Evolutionary conservation across 2,329 filamentous ascomycete genomes (phyloP).

Genomic region (Fusarium sp.): DNA sequence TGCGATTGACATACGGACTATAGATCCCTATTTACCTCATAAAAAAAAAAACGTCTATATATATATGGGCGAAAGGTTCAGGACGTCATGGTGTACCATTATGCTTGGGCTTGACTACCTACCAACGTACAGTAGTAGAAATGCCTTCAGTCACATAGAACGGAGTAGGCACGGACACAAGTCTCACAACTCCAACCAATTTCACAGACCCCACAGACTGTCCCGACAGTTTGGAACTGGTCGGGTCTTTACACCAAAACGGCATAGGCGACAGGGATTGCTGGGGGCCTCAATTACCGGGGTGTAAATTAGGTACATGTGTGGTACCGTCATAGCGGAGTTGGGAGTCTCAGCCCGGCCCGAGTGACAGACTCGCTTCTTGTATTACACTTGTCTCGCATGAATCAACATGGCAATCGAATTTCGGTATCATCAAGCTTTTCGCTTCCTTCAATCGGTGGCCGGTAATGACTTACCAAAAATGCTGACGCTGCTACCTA

Average conservation of each 20-base stretch:
- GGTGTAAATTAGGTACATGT: constrained; percentile 26
- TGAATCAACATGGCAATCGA: constrained; percentile 24
- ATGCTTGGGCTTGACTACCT: not conserved
- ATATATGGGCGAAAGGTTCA: not conserved
- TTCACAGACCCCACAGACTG: constrained; percentile 33
- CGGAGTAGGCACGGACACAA: constrained; percentile 1
- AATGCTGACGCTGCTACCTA: not conserved
- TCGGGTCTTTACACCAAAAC: constrained; percentile 37
- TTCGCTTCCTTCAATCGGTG: not conserved
- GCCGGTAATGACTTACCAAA: not conserved
- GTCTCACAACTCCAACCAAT: constrained; percentile 40
- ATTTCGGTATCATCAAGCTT: constrained; percentile 15
- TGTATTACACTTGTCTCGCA: constrained; percentile 13
- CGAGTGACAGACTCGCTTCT: constrained; percentile 9
- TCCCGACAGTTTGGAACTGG: constrained; percentile 45
- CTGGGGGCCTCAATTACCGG: constrained; percentile 40
- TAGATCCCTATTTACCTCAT: not conserved
- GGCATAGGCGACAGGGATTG: constrained; percentile 38
- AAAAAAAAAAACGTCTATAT: not conserved
- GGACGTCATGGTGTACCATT: not conserved
- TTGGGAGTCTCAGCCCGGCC: not conserved
- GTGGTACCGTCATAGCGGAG: constrained; percentile 9
- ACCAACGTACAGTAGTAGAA: not conserved
- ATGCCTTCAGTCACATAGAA: not conserved
- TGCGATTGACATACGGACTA: not conserved